Percentiles rank a stretch among this genome's conserved stretches.
Evolutionary conservation across 2,329 filamentous ascomycete species (phyloP).

Genomic region (Penicillium brasilianum): DNA sequence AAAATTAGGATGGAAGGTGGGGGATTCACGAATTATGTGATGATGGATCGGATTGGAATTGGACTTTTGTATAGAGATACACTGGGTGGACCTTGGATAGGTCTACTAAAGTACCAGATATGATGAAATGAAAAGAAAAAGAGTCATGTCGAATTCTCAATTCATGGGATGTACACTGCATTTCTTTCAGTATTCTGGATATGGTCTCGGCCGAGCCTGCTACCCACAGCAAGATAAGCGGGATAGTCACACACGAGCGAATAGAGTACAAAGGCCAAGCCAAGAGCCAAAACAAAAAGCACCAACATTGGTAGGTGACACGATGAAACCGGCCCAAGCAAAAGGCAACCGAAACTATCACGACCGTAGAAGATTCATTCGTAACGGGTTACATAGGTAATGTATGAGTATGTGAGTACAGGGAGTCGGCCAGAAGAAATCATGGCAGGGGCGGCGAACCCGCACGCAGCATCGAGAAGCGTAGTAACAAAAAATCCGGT

Average conservation of each 20-base stretch:
- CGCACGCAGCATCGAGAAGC: constrained; percentile 1
- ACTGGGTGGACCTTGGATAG: background rate
- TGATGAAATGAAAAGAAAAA: background rate
- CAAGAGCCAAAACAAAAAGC: no score
- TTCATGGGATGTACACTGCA: constrained; percentile 36
- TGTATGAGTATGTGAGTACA: constrained; percentile 4
- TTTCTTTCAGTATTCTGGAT: constrained; percentile 28
- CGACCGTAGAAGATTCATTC: constrained; percentile 6
- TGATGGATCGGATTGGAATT: background rate
- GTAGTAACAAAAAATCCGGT: constrained; percentile 22
- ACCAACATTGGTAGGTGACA: background rate
- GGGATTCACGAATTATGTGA: background rate
- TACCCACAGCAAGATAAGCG: constrained; percentile 7
- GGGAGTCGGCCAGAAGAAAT: constrained; percentile 10
- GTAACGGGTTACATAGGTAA: constrained; percentile 4
- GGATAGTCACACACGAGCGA: constrained; percentile 15
- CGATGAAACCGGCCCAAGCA: background rate
- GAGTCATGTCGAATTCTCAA: background rate
- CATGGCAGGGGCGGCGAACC: constrained; percentile 15
- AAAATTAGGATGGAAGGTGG: background rate
- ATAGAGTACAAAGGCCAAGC: background rate
- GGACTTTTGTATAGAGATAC: constrained; percentile 1
- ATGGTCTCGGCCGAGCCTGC: background rate
- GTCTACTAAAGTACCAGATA: background rate
- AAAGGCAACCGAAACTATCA: background rate